These are phyloP conservation scores for Diaporthe sp. DNA, from an alignment of 2,329 filamentous ascomycete species.

Conservation along the genomic window DNA sequence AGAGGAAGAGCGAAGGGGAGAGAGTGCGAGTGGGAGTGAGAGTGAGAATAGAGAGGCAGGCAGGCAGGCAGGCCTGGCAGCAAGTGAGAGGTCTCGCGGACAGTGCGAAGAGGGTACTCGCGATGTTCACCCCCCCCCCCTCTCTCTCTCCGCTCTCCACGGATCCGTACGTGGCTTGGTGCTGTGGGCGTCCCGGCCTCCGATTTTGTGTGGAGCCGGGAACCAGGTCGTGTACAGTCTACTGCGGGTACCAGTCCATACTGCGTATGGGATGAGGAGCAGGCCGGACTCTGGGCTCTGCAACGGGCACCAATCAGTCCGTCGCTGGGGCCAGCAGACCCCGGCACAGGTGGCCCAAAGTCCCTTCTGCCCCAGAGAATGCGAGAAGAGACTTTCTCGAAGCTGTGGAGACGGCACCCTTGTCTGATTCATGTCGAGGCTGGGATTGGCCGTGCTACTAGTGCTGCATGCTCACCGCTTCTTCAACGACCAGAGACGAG, in stretches of 20 bases:
- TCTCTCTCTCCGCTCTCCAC: conserved; percentile 27
- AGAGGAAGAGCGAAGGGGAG: not conserved
- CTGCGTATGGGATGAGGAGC: conserved; percentile 14
- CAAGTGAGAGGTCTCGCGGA: conserved; percentile 13
- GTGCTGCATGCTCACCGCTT: conserved; percentile 47
- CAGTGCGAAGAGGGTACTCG: conserved; percentile 25
- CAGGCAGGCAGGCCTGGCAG: not conserved
- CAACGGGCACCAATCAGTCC: conserved; percentile 24
- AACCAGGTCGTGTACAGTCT: conserved; percentile 11
- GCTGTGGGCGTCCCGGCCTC: conserved; percentile 33
- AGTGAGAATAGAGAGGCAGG: too few species aligned
- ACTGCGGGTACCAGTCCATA: conserved; percentile 3
- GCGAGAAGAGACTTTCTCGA: conserved; percentile 37
- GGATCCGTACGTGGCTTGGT: conserved; percentile 32
- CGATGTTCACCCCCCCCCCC: too few species aligned
- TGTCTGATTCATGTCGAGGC: conserved; percentile 34
- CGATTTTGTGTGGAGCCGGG: conserved; percentile 33
- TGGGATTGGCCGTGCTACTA: conserved; percentile 35
- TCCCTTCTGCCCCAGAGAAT: conserved; percentile 32
- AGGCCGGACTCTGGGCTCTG: conserved; percentile 28
- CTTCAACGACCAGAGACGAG: conserved; percentile 42
- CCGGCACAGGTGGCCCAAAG: conserved; percentile 26
- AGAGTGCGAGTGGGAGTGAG: too few species aligned
- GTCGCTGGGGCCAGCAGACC: conserved; percentile 26
- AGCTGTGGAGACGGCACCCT: conserved; percentile 32